Conservation (phyloP, 1,139 yeast species). For the Taiozyma onychis region DNA sequence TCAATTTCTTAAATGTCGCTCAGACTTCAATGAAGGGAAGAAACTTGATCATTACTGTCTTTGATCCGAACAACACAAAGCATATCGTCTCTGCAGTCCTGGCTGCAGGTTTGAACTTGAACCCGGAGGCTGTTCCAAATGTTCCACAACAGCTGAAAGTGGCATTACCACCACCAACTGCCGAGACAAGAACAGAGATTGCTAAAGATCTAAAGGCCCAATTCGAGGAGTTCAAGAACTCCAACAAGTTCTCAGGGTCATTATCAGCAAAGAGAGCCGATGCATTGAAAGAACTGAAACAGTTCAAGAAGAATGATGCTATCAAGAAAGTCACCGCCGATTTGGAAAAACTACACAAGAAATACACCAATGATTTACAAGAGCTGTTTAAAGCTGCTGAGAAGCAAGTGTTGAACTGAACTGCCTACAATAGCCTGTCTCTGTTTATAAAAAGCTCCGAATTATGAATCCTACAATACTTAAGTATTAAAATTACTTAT, state of each 20-base stretch:
- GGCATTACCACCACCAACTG: slow-evolving; percentile 69
- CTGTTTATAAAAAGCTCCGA: slow-evolving; percentile 1
- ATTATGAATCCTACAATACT: neutral
- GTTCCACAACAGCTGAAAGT: slow-evolving; percentile 71
- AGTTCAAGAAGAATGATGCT: slow-evolving; percentile 49
- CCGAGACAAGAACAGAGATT: slow-evolving; percentile 57
- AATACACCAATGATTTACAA: slow-evolving; percentile 50
- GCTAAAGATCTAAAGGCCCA: slow-evolving; percentile 56
- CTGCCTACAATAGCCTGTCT: neutral
- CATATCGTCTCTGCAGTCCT: slow-evolving; percentile 65
- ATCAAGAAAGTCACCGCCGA: slow-evolving; percentile 49
- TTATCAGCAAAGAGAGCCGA: slow-evolving; percentile 59
- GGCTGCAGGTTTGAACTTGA: slow-evolving; percentile 64
- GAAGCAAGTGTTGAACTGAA: slow-evolving; percentile 30
- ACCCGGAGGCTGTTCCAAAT: slow-evolving; percentile 69
- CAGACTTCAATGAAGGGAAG: slow-evolving; percentile 71
- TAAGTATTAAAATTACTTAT: neutral
- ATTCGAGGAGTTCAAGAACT: slow-evolving; percentile 59
- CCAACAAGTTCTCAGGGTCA: slow-evolving; percentile 42
- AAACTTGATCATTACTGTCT: slow-evolving; percentile 68
- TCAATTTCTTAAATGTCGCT: slow-evolving; percentile 59
- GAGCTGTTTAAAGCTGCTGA: slow-evolving; percentile 58
- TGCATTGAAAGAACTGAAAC: slow-evolving; percentile 52
- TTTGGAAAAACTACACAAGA: slow-evolving; percentile 65
- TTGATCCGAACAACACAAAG: slow-evolving; percentile 71